Evolutionary conservation across 2,329 filamentous ascomycete genomes (phyloP).

Genomic region (Colletotrichum melonis): DNA sequence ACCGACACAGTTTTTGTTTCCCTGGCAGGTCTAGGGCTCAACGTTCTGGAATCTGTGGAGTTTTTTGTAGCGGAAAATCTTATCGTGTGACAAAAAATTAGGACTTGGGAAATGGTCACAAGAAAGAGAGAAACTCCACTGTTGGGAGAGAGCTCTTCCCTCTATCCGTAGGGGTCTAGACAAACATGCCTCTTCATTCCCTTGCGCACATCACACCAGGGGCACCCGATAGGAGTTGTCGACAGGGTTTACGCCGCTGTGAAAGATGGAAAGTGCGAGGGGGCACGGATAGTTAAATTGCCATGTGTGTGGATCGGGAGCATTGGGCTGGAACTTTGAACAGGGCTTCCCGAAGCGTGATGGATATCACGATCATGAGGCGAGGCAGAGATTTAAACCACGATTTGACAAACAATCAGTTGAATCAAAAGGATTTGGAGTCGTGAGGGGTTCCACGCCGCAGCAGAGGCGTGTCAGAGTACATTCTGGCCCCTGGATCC

Average conservation of each 20-base stretch:
- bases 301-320: background rate
- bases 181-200: background rate
- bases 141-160: background rate
- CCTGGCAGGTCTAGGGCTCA: no score
- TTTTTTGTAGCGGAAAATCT: background rate
- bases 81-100: background rate
- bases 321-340: background rate
- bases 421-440: no score
- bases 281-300: background rate
- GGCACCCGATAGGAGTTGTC: background rate
- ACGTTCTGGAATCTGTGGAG: background rate
- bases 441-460: background rate
- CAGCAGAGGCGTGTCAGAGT: background rate
- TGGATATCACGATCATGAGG: conserved; percentile 21
- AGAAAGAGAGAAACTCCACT: background rate
- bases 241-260: background rate
- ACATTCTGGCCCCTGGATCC: conserved; percentile 9
- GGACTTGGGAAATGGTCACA: background rate
- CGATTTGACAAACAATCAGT: background rate
- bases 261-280: background rate
- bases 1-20: background rate
- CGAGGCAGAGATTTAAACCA: background rate
- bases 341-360: background rate
- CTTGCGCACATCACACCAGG: conserved; percentile 21
- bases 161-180: background rate